Conservation (phyloP, 2,329 filamentous ascomycete species). For the Coniella vitis region DNA sequence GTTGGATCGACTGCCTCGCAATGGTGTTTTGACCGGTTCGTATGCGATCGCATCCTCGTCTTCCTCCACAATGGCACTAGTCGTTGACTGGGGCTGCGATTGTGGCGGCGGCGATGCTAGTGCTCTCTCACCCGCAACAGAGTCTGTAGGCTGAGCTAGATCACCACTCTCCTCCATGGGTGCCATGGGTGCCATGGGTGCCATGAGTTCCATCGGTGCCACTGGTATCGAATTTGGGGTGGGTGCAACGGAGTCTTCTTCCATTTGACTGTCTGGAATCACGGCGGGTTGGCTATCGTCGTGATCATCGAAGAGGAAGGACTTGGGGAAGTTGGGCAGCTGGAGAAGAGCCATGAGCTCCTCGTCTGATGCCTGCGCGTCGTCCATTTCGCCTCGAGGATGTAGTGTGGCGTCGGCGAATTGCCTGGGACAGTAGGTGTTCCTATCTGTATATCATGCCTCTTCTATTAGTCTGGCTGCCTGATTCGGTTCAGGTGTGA, state of each 20-base stretch:
- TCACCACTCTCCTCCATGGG: neutral
- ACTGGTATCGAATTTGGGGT: conserved; percentile 3
- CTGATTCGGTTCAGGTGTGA: too few species aligned
- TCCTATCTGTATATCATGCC: neutral
- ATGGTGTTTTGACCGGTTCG: conserved; percentile 11
- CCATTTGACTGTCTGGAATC: conserved; percentile 5
- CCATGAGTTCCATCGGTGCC: conserved; percentile 7
- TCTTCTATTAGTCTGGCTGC: neutral
- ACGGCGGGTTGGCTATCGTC: neutral
- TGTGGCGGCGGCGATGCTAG: neutral
- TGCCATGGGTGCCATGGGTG: conserved; percentile 5
- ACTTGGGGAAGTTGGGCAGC: conserved; percentile 1
- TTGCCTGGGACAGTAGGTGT: neutral
- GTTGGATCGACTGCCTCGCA: conserved; percentile 1
- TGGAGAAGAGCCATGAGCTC: conserved; percentile 14
- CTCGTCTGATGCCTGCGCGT: conserved; percentile 7
- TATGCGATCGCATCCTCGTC: conserved; percentile 13
- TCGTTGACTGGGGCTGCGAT: neutral
- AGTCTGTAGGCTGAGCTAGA: neutral
- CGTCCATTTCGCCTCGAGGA: conserved; percentile 4
- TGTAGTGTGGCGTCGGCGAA: conserved; percentile 3
- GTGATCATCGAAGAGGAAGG: conserved; percentile 8
- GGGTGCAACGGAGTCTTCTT: conserved; percentile 2
- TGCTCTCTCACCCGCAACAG: neutral
- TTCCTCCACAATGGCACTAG: neutral